These are phyloP conservation scores for Medicago arabica DNA, from an alignment of 306 rosid genomes.

Conservation along the genomic window DNA sequence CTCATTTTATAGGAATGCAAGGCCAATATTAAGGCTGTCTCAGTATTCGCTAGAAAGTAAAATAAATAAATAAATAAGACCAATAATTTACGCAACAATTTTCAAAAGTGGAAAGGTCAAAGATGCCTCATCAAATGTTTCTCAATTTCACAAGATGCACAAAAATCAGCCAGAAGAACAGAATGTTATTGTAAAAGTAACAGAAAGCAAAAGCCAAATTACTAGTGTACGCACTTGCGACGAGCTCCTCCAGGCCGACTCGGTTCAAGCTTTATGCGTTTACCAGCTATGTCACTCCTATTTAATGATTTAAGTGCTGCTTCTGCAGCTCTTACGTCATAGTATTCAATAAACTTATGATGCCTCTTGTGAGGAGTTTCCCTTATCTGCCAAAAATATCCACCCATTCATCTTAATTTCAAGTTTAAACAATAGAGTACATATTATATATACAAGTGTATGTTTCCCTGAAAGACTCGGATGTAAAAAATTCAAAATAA, in stretches of 20 bases:
- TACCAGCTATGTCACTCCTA: constrained; percentile 98
- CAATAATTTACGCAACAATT: background rate
- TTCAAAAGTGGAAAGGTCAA: background rate
- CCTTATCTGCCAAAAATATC: constrained; percentile 73
- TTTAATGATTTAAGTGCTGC: constrained; percentile 91
- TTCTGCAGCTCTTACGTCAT: constrained; percentile 96
- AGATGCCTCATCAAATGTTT: constrained; percentile 29
- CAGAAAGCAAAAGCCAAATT: constrained; percentile 18
- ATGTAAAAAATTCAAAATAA: constrained; percentile 8
- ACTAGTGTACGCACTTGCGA: constrained; percentile 70
- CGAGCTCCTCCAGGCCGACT: constrained; percentile 99
- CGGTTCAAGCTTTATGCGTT: constrained; percentile 98
- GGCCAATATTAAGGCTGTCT: background rate
- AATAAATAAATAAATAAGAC: background rate
- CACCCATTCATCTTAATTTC: constrained; percentile 26
- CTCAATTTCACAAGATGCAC: constrained; percentile 3
- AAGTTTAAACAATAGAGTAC: background rate
- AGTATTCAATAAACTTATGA: constrained; percentile 95
- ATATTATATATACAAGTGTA: background rate
- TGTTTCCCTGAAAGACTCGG: background rate
- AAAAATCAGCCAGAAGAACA: constrained; percentile 7
- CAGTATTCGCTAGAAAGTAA: background rate
- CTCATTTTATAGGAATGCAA: constrained; percentile 7
- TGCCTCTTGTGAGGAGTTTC: constrained; percentile 99
- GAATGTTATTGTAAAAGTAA: constrained; percentile 13